Conservation (phyloP, 495 filamentous ascomycete species). For the Immersiella caudata region DNA sequence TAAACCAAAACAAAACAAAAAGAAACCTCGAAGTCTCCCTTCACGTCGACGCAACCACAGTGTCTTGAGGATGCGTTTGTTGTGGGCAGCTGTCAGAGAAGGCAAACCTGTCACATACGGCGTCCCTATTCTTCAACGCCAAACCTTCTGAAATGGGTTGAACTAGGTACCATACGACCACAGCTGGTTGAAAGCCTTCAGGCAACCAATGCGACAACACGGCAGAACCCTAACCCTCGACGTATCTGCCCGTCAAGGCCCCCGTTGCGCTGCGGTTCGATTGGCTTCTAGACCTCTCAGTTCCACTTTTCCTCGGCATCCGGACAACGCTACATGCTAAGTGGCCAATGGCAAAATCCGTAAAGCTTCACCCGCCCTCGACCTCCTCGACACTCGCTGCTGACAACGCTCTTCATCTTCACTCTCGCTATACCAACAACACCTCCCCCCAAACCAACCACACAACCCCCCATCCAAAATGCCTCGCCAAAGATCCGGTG, state of each 20-base stretch:
- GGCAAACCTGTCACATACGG: too few species aligned
- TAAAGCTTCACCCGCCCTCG: constrained; percentile 1
- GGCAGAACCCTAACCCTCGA: constrained; percentile 14
- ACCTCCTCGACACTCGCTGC: neutral
- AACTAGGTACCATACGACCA: too few species aligned
- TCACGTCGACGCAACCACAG: too few species aligned
- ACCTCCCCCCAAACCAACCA: neutral
- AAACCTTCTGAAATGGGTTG: too few species aligned
- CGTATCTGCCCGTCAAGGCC: too few species aligned
- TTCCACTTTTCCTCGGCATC: constrained; percentile 12
- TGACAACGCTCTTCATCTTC: constrained; percentile 3
- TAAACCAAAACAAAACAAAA: too few species aligned
- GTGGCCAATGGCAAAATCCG: constrained; percentile 37
- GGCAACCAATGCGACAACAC: too few species aligned
- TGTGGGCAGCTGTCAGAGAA: too few species aligned
- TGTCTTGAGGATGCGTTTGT: too few species aligned
- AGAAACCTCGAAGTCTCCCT: too few species aligned
- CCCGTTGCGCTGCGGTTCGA: constrained; percentile 9
- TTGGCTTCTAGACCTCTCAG: constrained; percentile 22
- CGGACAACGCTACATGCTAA: constrained; percentile 3
- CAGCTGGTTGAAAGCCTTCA: too few species aligned
- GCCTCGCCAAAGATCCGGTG: constrained; percentile 51
- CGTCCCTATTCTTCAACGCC: too few species aligned
- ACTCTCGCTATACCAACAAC: neutral
- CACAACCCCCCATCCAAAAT: constrained; percentile 41